These are phyloP conservation scores for Aspergillus calidoustus DNA, from an alignment of 2,329 filamentous ascomycete genomes.

Conservation along the genomic window DNA sequence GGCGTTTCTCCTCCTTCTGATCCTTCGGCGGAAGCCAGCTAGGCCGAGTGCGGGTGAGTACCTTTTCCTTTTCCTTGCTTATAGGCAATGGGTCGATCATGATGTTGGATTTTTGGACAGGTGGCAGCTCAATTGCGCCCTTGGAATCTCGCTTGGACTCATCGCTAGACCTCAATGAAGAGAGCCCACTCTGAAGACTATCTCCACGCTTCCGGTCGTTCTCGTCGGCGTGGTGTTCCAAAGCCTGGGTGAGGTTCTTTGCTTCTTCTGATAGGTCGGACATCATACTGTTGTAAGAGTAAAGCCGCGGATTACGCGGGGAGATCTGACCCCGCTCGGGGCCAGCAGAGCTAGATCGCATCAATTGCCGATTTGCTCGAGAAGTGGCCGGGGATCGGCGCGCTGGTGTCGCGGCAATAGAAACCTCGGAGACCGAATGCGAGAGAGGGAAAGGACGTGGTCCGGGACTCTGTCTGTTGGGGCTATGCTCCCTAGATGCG, in stretches of 20 bases:
- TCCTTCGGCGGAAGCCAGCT: constrained; percentile 72
- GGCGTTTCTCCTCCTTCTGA: constrained; percentile 86
- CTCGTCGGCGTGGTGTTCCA: constrained; percentile 62
- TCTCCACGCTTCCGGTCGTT: constrained; percentile 51
- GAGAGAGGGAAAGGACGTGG: constrained; percentile 49
- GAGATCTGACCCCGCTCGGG: constrained; percentile 47
- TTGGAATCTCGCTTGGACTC: constrained; percentile 44
- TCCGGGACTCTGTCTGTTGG: constrained; percentile 45
- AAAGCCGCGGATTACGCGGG: constrained; percentile 52
- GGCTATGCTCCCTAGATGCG: constrained; percentile 47
- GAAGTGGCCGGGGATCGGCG: constrained; percentile 35
- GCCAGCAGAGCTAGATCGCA: constrained; percentile 46
- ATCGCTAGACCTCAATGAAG: constrained; percentile 41
- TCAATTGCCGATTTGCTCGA: constrained; percentile 33
- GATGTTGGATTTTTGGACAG: constrained; percentile 65
- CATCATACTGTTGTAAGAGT: constrained; percentile 64
- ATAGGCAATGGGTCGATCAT: constrained; percentile 70
- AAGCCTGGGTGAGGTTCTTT: constrained; percentile 61
- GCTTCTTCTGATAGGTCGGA: constrained; percentile 65
- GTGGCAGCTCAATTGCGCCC: constrained; percentile 58
- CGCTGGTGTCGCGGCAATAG: constrained; percentile 29
- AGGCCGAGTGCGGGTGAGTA: constrained; percentile 68
- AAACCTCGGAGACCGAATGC: constrained; percentile 40
- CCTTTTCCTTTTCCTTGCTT: constrained; percentile 69
- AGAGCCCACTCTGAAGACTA: constrained; percentile 50